Evolutionary conservation across 1,284 basidiomycete species (phyloP), one percentile per base, ranked within the genome.

Genomic region (Pascua guehoae): DNA sequence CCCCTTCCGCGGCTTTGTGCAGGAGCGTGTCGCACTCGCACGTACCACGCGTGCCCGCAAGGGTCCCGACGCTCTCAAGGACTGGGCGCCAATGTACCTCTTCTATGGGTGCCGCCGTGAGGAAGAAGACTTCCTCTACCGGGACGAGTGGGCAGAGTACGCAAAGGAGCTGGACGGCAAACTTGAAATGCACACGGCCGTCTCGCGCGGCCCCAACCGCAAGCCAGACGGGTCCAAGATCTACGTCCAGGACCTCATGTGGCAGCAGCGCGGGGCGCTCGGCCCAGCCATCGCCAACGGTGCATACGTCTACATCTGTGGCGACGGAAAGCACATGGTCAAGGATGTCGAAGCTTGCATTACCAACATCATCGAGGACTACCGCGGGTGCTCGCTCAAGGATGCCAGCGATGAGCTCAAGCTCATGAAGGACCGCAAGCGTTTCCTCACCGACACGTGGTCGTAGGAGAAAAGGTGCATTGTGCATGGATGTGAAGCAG

Each of bases 1-100:
- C 40, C 95, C 95, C 15, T 98, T 98, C 90, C 89, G 95, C 60
- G 93, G 93, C 1, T 98, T 98, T 75, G 85, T 98, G 8, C 96
- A 98, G 79, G 95, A 98, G 76, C 90, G 95, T 66, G 88, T 98
- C 40, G 92, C 92, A 12, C 86, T 96, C 46, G 95, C 94, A 14
- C 88, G 91, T 62, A 91, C 91, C 68, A 90, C 93, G 1, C 82
- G 90, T 58, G 93, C 93, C 69, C 91, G 92, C 5, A 91, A 91
- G 69, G 91, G 91, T 4, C 64, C 67, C 0, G 89, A 94, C 63
- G 93, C 90, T 4, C 85, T 98, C 64, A 85, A 86, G 32, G 93
- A 97, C 73, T 98, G 95, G 95, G 95, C 92, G 49, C 85, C 83
- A 57, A 91, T 98, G 74, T 87, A 88, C 60, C 84, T 98, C 48